These are phyloP conservation scores for Coccomyxa sp. DNA, from an alignment of 139 green algal genomes.

Conservation along the genomic window DNA sequence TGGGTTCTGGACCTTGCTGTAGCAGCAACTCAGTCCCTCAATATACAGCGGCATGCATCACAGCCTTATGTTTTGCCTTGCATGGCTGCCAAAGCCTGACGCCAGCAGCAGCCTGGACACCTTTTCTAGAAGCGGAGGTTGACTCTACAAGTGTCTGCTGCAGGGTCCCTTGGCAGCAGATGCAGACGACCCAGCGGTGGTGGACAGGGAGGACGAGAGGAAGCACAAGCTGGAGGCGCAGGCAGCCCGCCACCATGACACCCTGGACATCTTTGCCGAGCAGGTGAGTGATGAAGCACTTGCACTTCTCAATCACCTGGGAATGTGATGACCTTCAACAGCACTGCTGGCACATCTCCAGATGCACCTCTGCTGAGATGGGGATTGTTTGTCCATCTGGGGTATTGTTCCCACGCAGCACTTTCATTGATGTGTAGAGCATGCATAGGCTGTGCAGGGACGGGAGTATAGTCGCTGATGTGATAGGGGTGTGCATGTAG, in stretches of 20 bases:
- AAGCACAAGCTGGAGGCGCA: not conserved
- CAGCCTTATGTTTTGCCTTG: too few species aligned
- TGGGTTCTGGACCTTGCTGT: too few species aligned
- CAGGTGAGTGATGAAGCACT: conserved; percentile 52
- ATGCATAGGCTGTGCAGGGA: too few species aligned
- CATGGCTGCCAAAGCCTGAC: too few species aligned
- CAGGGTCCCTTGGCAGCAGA: not conserved
- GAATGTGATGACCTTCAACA: not conserved
- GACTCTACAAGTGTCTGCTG: too few species aligned
- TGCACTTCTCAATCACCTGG: not conserved
- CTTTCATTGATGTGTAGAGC: too few species aligned
- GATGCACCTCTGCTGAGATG: too few species aligned
- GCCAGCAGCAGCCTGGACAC: too few species aligned
- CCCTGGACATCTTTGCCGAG: conserved; percentile 30
- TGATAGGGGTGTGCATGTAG: not conserved
- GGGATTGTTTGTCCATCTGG: not conserved
- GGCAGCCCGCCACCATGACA: not conserved
- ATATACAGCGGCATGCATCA: too few species aligned
- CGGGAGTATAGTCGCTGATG: not conserved
- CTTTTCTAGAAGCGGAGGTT: too few species aligned
- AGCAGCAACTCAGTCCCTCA: too few species aligned
- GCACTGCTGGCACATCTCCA: not conserved
- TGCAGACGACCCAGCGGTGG: not conserved
- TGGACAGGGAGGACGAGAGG: not conserved
- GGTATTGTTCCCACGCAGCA: too few species aligned